phyloP scores from a whole-genome alignment of 345 rosid genomes.

The Salix purpurea region DNA sequence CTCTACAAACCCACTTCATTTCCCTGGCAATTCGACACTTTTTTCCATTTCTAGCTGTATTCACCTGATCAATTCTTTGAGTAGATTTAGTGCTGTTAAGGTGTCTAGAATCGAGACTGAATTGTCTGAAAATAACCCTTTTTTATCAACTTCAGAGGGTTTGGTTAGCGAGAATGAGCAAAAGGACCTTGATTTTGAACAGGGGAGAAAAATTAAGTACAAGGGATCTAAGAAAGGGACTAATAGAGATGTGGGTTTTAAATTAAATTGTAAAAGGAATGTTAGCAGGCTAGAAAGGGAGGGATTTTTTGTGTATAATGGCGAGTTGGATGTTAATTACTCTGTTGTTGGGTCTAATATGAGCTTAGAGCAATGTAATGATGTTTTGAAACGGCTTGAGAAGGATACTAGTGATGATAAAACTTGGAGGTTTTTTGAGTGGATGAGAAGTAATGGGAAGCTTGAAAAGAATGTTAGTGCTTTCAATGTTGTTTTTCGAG shows the following conservation, averaged over 20 bases:
- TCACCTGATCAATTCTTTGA: constrained; percentile 28
- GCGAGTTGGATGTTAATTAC: constrained; percentile 54
- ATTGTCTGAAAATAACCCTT: constrained; percentile 21
- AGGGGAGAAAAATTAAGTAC: constrained; percentile 6
- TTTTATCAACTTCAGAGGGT: constrained; percentile 15
- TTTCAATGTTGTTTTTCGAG: constrained; percentile 68
- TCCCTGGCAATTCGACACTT: constrained; percentile 33
- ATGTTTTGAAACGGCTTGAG: constrained; percentile 65
- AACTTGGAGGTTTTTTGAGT: constrained; percentile 58
- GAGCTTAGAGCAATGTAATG: constrained; percentile 55
- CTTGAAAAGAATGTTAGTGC: constrained; percentile 53
- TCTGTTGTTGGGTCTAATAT: constrained; percentile 37
- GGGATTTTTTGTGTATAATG: constrained; percentile 31
- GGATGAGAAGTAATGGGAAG: constrained; percentile 76
- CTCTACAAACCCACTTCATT: constrained; percentile 35
- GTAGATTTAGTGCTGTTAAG: constrained; percentile 33
- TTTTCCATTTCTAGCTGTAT: constrained; percentile 33
- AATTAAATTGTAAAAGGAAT: constrained; percentile 28
- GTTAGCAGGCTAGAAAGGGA: constrained; percentile 26
- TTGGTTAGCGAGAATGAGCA: constrained; percentile 19
- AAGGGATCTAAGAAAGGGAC: constrained; percentile 26
- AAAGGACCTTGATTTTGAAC: constrained; percentile 21
- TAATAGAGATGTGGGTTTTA: constrained; percentile 32
- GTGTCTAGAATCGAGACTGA: constrained; percentile 40
- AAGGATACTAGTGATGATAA: constrained; percentile 43